A percentile compares a stretch with the other conserved stretches of the same genome.
phyloP scores from a whole-genome alignment of 2,329 filamentous ascomycete genomes.

The Fusarium dimerum region DNA sequence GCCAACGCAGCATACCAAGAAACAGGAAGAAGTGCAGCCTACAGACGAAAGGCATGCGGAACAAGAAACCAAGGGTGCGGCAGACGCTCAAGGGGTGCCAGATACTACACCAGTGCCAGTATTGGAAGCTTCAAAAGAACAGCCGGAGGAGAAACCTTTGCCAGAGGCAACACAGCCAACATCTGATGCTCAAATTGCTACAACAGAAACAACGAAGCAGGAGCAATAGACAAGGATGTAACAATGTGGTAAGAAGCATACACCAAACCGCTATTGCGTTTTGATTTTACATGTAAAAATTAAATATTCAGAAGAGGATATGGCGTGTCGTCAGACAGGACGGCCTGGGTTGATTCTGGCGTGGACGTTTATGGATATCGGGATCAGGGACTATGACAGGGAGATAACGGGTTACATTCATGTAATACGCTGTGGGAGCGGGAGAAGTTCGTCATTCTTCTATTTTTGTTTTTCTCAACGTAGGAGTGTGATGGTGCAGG shows the following conservation, averaged over 20 bases:
- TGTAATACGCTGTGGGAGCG: conserved; percentile 25
- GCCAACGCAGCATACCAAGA: background rate
- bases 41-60: conserved; percentile 1
- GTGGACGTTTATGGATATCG: conserved; percentile 10
- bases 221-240: conserved; percentile 5
- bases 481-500: background rate
- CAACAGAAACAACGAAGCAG: conserved; percentile 4
- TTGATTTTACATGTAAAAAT: background rate
- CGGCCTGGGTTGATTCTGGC: conserved; percentile 15
- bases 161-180: background rate
- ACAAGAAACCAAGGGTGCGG: background rate
- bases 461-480: background rate
- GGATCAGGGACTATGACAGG: conserved; percentile 13
- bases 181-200: background rate
- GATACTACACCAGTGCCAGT: background rate
- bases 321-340: conserved; percentile 2
- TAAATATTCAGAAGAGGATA: too few relatives aligned
- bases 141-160: background rate
- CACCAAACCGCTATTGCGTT: background rate
- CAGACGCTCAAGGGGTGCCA: background rate
- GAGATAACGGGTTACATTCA: conserved; percentile 25
- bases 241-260: conserved; percentile 6
- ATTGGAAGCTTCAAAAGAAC: conserved; percentile 4
- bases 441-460: conserved; percentile 18
- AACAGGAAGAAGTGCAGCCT: background rate